Evolutionary conservation across 2,329 filamentous ascomycete species (phyloP).

Genomic region (Endocalyx cinctus): DNA sequence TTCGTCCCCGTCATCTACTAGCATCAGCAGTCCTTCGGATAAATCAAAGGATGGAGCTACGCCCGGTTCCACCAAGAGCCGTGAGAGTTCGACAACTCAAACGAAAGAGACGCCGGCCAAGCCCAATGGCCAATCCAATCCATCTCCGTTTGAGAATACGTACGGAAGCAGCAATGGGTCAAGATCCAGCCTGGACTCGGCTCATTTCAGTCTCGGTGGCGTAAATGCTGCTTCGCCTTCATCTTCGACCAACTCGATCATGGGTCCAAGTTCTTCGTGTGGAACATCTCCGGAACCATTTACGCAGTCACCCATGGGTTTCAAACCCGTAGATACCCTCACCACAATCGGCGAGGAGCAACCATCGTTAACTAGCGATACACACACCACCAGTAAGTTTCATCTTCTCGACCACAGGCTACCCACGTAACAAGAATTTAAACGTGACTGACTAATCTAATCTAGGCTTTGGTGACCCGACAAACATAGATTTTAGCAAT

Average conservation of each 20-base stretch:
- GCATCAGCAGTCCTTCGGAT: slow-evolving; percentile 31
- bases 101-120: slow-evolving; percentile 50
- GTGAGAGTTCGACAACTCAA: slow-evolving; percentile 29
- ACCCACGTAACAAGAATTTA: too few relatives aligned
- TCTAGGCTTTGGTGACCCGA: slow-evolving; percentile 19
- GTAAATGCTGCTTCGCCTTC: slow-evolving; percentile 62
- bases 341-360: slow-evolving; percentile 65
- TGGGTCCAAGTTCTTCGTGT: slow-evolving; percentile 60
- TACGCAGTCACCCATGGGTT: slow-evolving; percentile 64
- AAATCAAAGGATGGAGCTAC: slow-evolving; percentile 26
- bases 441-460: slow-evolving; percentile 29
- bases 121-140: slow-evolving; percentile 54
- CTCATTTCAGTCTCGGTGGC: slow-evolving; percentile 39
- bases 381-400: slow-evolving; percentile 45
- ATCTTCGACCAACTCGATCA: slow-evolving; percentile 56
- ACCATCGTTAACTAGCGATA: slow-evolving; percentile 33
- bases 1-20: slow-evolving; percentile 22
- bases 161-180: slow-evolving; percentile 38
- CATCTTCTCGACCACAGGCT: too few relatives aligned
- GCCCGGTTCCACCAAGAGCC: slow-evolving; percentile 30
- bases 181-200: slow-evolving; percentile 47
- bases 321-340: slow-evolving; percentile 58
- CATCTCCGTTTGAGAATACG: slow-evolving; percentile 35
- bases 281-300: slow-evolving; percentile 75
- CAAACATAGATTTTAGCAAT: slow-evolving; percentile 48